Evolutionary conservation across 108 stramenopile genomes (phyloP), one percentile per base, ranked within the genome.

Genomic region (Schizochytrium sp.): DNA sequence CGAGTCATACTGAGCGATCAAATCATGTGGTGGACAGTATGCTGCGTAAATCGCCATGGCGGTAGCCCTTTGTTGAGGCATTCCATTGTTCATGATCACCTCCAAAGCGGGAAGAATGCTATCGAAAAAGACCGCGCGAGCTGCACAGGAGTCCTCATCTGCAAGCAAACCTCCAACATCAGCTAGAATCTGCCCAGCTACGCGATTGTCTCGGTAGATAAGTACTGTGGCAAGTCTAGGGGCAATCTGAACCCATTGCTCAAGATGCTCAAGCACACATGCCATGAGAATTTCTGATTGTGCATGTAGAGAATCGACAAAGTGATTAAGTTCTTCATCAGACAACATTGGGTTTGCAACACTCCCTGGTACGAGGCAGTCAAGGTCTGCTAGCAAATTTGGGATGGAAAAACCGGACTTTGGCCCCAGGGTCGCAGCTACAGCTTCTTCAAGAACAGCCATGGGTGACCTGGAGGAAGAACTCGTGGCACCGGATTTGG

Each of bases 31-130:
- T 7, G 64, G 64, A 44, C 64, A 69, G 3, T 69, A 69, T 15
- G 64, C 64, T 7, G 64, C 64, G 64, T 69, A 69, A 69, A 69
- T 69, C 10, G 64, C 64, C 19, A 69, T 38, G 64, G 64, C 64
- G 10, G 64, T 69, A 38, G 64, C 64, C 19, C 64, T 38, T 3
- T 69, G 64, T 7, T 38, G 64, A 7, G 64, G 64, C 64, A 69
- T 38, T 8, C 42, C 64, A 38, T 38, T 15, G 42, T 69, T 44
- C 76, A 83, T 49, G 15, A 40, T 38, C 45, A 53, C n/a, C n/a
- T 49, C 5, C 76, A 83, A 38, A 53, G 28, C 50, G 53, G 76
- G 76, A 3, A 83, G 28, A 40, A 83, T 83, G 53, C 76, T 83
- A 13, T 42, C 47, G 55, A 83, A 83, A 40, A 38, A 83, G 1